Evolutionary conservation across 495 filamentous ascomycete genomes (phyloP), one percentile per base, ranked within the genome.

Genomic region (Chaetomium cochliodes): DNA sequence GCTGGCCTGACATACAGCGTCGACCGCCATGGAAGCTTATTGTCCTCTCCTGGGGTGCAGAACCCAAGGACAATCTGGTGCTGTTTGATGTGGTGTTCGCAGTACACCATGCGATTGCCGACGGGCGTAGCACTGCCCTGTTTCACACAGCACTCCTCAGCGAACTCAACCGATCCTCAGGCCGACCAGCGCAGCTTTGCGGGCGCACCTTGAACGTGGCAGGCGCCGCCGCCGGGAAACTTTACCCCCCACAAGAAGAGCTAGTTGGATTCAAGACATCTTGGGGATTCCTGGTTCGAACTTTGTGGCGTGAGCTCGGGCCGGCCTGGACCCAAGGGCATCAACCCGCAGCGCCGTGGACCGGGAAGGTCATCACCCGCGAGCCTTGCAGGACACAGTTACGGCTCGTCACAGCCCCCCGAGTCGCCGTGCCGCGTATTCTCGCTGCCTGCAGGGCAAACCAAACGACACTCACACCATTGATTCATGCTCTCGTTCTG

Each of bases 121-220:
- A 79, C 62, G 77, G 78, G 2, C 73, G 70, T 7, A 71, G 74
- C 56, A 73, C 69, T 6, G 71, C 70, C 46, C 39, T 68, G 8
- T 78, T 79, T 44, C 77, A 77, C 44, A 53, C 69, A 53, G 65
- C 66, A 18, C 66, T 78, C 13, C 68, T 78, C 25, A 55, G 69
- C 15, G 53, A 70, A 25, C 67, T 79, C 18, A 67, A 64, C 49
- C 50, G 53, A 11, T 39, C 28, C 2, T 26, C 61, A 49, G 58
- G 7, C 20, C 65, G 25, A n/a, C 67, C 58, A 3, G 42, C 41
- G 2, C 60, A 49, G 28, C 59, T 59, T 23, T 41, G 53, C 15
- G 59, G 55, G 58, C 11, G 65, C 47, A 58, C 69, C 41, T 62
- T 76, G n/a, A 30, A 42, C 25, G 15, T 54, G 15, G n/a, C 15